Conservation (phyloP, 2,329 filamentous ascomycete genomes). For the Aspergillus flavus region DNA sequence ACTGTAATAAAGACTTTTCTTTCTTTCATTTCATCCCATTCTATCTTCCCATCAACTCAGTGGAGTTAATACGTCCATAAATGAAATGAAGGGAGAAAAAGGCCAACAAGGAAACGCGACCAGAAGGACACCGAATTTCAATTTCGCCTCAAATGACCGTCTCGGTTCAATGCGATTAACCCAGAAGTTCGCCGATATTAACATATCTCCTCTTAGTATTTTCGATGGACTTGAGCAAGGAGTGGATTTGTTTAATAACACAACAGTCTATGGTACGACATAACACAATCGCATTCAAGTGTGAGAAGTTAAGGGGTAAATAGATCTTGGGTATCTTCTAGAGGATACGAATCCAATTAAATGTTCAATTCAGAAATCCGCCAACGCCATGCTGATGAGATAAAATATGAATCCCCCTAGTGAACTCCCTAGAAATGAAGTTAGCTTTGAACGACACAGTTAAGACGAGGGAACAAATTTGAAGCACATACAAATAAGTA, state of each 20-base stretch:
- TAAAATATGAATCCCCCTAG: constrained; percentile 1
- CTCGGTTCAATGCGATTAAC: not conserved
- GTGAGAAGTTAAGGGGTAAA: not conserved
- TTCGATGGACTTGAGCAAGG: not conserved
- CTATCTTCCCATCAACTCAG: not conserved
- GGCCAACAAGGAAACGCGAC: not conserved
- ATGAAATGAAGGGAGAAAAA: not conserved
- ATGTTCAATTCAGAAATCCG: constrained; percentile 2
- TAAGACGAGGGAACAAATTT: not conserved
- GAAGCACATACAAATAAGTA: constrained; percentile 63
- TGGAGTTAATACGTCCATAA: too few species aligned
- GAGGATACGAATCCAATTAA: not conserved
- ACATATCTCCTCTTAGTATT: not conserved
- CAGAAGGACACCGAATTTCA: not conserved
- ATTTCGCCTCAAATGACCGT: not conserved
- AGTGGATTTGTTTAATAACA: not conserved
- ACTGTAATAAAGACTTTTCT: not conserved
- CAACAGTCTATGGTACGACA: not conserved
- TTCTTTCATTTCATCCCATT: not conserved
- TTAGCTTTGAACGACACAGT: not conserved
- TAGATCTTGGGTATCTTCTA: constrained; percentile 3
- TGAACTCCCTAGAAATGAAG: constrained; percentile 24
- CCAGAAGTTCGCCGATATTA: not conserved
- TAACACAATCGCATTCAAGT: not conserved
- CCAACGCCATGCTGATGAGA: constrained; percentile 12